phyloP scores from a whole-genome alignment of 805 yeast species.

The Candida endomychidarum region DNA sequence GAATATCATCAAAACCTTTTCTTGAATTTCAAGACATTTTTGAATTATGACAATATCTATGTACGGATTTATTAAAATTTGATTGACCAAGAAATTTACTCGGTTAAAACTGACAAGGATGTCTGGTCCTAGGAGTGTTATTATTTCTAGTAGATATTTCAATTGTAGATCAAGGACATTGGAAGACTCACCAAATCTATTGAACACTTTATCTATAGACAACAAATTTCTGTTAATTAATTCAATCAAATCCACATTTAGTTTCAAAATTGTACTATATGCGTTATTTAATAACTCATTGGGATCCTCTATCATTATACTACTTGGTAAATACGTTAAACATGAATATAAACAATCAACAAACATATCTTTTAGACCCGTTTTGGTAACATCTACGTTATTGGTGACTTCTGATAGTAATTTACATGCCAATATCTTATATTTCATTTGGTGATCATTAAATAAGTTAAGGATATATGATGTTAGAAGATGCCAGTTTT shows the following conservation, averaged over 20 bases:
- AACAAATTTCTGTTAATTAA: constrained; percentile 22
- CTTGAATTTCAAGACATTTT: constrained; percentile 25
- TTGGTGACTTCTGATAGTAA: constrained; percentile 6
- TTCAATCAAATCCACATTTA: constrained; percentile 19
- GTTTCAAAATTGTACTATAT: constrained; percentile 19
- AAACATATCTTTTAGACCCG: constrained; percentile 30
- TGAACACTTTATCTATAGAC: constrained; percentile 16
- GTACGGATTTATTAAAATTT: constrained; percentile 28
- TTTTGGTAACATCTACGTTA: constrained; percentile 1
- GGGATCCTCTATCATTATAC: constrained; percentile 21
- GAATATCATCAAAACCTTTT: constrained; percentile 16
- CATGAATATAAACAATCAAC: constrained; percentile 25
- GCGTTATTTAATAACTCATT: constrained; percentile 21
- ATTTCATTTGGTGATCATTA: constrained; percentile 31
- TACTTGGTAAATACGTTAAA: constrained; percentile 28
- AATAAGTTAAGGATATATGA: constrained; percentile 35
- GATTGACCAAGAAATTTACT: constrained; percentile 29
- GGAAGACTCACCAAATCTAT: constrained; percentile 10
- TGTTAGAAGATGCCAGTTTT: constrained; percentile 28
- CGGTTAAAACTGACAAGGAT: constrained; percentile 18
- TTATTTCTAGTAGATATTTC: constrained; percentile 1
- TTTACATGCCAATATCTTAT: constrained; percentile 25
- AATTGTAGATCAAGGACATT: constrained; percentile 3
- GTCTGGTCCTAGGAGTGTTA: background rate
- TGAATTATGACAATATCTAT: constrained; percentile 16